Evolutionary conservation across 2,329 filamentous ascomycete species (phyloP).

Genomic region (Claviceps capensis): DNA sequence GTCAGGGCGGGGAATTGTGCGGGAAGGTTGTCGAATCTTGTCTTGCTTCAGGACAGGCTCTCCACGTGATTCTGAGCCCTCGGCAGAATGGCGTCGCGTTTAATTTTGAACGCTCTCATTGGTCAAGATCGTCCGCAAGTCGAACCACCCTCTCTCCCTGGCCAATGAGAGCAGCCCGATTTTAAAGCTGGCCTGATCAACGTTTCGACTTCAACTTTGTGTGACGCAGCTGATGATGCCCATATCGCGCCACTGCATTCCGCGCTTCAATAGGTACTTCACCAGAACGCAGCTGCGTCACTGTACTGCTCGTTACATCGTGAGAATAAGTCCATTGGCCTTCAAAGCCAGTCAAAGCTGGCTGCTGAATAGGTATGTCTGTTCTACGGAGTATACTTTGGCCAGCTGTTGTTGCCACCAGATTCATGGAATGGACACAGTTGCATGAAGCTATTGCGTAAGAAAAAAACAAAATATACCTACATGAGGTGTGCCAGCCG

Average conservation of each 20-base stretch:
- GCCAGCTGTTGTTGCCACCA: no score
- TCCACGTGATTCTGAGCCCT: conserved; percentile 4
- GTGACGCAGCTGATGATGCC: conserved; percentile 1
- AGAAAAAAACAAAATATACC: no score
- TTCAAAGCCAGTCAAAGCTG: no score
- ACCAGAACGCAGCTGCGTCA: no score
- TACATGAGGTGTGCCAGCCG: no score
- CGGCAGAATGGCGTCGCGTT: not conserved
- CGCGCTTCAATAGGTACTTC: not conserved
- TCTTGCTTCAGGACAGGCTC: not conserved
- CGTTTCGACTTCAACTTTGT: not conserved
- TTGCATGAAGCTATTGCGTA: no score
- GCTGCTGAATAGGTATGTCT: no score
- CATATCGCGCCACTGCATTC: not conserved
- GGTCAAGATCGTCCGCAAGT: not conserved
- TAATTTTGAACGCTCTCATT: not conserved
- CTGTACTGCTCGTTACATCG: no score
- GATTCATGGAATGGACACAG: no score
- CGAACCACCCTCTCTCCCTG: not conserved
- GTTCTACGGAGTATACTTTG: no score
- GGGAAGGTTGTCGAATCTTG: not conserved
- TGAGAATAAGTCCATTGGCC: no score
- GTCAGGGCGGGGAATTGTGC: conserved; percentile 13
- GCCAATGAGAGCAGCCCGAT: not conserved
- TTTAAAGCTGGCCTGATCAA: not conserved